A percentile compares a stretch with the other conserved stretches of the same genome.
phyloP scores from a whole-genome alignment of 108 stramenopile genomes.

The Hondaea fermentalgiana region DNA sequence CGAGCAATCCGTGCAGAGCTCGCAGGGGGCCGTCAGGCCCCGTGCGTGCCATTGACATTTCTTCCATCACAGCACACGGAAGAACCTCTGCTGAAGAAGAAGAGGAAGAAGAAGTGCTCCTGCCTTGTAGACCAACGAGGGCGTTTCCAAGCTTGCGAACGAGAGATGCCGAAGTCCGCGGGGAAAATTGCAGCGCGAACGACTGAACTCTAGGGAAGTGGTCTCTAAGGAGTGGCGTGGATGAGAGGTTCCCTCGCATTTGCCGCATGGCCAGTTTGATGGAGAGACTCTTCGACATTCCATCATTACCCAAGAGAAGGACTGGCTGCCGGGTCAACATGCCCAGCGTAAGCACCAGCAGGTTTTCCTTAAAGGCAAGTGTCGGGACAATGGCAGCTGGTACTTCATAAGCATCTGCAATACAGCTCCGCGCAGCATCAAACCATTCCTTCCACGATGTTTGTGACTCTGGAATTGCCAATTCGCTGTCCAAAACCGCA shows the following conservation, averaged over 20 bases:
- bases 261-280: constrained; percentile 14
- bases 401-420: neutral
- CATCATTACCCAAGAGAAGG: constrained; percentile 6
- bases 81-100: neutral
- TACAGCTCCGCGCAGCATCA: neutral
- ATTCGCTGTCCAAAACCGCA: neutral
- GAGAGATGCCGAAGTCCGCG: neutral
- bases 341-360: neutral
- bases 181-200: neutral
- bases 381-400: neutral
- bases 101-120: neutral
- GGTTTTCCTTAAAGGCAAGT: neutral
- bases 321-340: constrained; percentile 1
- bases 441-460: neutral
- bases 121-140: neutral
- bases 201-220: constrained; percentile 7
- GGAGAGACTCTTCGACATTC: constrained; percentile 13
- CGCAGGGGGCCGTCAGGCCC: constrained; percentile 9
- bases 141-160: neutral
- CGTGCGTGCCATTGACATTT: neutral
- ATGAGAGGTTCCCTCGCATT: constrained; percentile 8
- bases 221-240: neutral
- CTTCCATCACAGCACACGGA: constrained; percentile 11
- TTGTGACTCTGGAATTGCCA: neutral
- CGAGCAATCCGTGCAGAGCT: neutral